These are phyloP conservation scores for Neurospora sp. DNA, from an alignment of 495 filamentous ascomycete species.

Conservation along the genomic window DNA sequence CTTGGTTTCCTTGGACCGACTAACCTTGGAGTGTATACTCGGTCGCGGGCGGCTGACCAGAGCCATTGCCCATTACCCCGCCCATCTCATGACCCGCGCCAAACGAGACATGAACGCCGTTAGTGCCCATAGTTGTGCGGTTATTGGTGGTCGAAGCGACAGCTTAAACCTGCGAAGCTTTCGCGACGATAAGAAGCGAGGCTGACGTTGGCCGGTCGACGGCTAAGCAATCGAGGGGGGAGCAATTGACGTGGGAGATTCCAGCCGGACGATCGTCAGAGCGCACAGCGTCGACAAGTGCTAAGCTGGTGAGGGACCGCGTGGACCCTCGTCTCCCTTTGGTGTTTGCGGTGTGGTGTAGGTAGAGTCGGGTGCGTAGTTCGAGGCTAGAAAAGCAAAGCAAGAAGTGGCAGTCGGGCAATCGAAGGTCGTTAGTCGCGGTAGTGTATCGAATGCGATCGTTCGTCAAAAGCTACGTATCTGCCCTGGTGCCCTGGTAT, in stretches of 20 bases:
- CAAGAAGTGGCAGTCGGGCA: background rate
- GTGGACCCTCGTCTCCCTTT: background rate
- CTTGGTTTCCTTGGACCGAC: conserved; percentile 9
- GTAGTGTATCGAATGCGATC: background rate
- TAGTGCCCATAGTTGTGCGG: conserved; percentile 49
- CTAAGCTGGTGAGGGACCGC: background rate
- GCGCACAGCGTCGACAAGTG: background rate
- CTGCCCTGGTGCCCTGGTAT: background rate
- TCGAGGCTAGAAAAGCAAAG: background rate
- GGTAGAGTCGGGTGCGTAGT: background rate
- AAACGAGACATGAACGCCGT: conserved; percentile 44
- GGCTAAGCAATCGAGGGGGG: background rate
- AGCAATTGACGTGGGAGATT: background rate
- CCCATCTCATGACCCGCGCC: conserved; percentile 38
- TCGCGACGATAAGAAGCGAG: background rate
- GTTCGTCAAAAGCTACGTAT: background rate
- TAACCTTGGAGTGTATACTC: conserved; percentile 96
- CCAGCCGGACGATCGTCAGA: background rate
- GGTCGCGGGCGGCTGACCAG: conserved; percentile 67
- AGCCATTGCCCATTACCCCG: conserved; percentile 32
- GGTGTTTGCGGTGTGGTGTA: background rate
- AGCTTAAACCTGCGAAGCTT: background rate
- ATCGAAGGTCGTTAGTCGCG: background rate
- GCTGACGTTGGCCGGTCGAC: background rate
- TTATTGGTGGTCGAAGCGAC: background rate